Conservation (phyloP, 805 yeast species). For the Suhomyces pyralidae region DNA sequence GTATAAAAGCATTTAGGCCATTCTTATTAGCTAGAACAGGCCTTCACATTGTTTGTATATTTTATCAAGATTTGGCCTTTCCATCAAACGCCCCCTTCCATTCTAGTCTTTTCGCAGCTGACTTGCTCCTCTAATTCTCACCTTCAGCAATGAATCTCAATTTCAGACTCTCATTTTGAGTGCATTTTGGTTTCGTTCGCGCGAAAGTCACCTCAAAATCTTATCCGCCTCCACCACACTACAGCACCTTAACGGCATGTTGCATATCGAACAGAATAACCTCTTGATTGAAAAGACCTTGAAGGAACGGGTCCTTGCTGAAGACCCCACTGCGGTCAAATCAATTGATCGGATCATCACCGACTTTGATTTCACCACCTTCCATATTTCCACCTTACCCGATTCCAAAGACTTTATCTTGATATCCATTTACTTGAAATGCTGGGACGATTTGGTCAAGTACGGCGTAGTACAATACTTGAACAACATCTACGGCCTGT, state of each 20-base stretch:
- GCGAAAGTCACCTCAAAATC: background rate
- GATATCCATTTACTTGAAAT: conserved; percentile 69
- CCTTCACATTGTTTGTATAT: too few relatives aligned
- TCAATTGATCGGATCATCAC: conserved; percentile 82
- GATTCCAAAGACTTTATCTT: conserved; percentile 63
- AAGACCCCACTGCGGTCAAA: conserved; percentile 27
- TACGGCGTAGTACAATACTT: conserved; percentile 63
- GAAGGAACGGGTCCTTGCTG: conserved; percentile 60
- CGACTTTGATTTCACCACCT: conserved; percentile 94
- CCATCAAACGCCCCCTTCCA: too few relatives aligned
- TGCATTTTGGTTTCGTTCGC: background rate
- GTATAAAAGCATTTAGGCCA: too few relatives aligned
- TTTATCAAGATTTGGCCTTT: too few relatives aligned
- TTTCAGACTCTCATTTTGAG: background rate
- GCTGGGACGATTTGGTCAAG: conserved; percentile 68
- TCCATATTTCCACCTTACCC: conserved; percentile 82
- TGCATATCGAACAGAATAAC: conserved; percentile 83
- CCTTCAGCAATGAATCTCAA: too few relatives aligned
- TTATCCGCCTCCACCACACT: background rate
- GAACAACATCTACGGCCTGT: conserved; percentile 45
- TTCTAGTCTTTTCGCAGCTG: too few relatives aligned
- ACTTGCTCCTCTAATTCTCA: too few relatives aligned
- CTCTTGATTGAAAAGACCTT: conserved; percentile 78
- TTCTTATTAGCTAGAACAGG: too few relatives aligned
- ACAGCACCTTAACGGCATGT: conserved; percentile 44